Evolutionary conservation across 2,329 filamentous ascomycete genomes (phyloP).

Genomic region (Mycosphaerella sp.): DNA sequence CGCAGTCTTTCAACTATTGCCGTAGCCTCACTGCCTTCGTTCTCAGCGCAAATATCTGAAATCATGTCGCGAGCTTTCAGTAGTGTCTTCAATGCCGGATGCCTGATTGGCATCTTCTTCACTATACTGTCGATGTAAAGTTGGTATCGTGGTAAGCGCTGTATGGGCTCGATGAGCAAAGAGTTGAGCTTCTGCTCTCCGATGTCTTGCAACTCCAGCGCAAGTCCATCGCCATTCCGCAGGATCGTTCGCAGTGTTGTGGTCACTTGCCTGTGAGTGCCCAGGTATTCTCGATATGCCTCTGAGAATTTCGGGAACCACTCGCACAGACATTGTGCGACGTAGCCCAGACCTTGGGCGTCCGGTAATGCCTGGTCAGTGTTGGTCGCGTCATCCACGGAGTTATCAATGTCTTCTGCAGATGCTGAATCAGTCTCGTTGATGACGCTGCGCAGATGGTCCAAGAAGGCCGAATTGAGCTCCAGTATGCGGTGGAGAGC

Average conservation of each 20-base stretch:
- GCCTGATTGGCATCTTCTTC: slow-evolving; percentile 73
- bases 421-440: slow-evolving; percentile 80
- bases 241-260: slow-evolving; percentile 73
- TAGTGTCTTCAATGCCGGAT: slow-evolving; percentile 76
- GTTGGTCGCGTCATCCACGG: slow-evolving; percentile 41
- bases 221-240: slow-evolving; percentile 70
- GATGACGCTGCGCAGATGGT: slow-evolving; percentile 67
- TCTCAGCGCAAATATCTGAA: slow-evolving; percentile 92
- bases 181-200: slow-evolving; percentile 90
- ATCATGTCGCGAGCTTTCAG: slow-evolving; percentile 89
- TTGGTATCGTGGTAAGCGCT: slow-evolving; percentile 88
- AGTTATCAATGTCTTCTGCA: slow-evolving; percentile 64
- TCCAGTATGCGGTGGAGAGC: slow-evolving; percentile 75
- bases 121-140: slow-evolving; percentile 95
- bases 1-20: slow-evolving; percentile 64
- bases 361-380: slow-evolving; percentile 55
- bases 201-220: slow-evolving; percentile 69
- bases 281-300: slow-evolving; percentile 90
- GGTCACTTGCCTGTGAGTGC: slow-evolving; percentile 80
- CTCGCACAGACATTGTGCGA: slow-evolving; percentile 75
- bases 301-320: slow-evolving; percentile 92
- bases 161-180: slow-evolving; percentile 90
- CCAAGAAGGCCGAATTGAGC: slow-evolving; percentile 74
- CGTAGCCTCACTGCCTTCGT: slow-evolving; percentile 64
- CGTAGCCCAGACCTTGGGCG: slow-evolving; percentile 58